Conservation (phyloP, 768 basidiomycete species). For the Suillus clintonianus region DNA sequence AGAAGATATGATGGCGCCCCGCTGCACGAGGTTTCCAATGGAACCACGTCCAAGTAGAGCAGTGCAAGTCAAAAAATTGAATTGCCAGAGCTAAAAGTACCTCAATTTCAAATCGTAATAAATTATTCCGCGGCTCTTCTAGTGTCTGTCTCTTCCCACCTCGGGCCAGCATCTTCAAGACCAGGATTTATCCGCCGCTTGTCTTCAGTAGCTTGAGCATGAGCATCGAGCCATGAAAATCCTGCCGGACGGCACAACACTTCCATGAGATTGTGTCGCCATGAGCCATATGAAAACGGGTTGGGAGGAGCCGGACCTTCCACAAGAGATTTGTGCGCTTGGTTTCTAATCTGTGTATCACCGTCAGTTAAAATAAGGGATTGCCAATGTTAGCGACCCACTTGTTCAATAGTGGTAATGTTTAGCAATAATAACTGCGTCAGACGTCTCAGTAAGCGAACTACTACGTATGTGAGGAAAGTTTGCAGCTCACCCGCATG, state of each 20-base stretch:
- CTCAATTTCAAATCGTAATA: background rate
- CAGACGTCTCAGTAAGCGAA: constrained; percentile 5
- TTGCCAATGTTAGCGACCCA: constrained; percentile 37
- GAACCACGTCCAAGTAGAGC: background rate
- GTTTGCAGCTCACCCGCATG: constrained; percentile 62
- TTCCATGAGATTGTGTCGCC: constrained; percentile 71
- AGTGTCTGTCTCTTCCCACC: constrained; percentile 26
- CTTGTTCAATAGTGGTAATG: constrained; percentile 96
- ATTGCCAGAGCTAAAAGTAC: background rate
- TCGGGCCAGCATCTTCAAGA: constrained; percentile 29
- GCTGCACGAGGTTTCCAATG: background rate
- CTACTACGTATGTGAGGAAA: background rate
- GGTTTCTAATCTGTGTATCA: constrained; percentile 71
- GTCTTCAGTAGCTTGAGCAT: constrained; percentile 66
- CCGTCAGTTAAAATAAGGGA: constrained; percentile 9
- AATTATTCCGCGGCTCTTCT: constrained; percentile 10
- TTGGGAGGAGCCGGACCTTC: constrained; percentile 73
- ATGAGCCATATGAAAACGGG: constrained; percentile 82
- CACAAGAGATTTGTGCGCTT: constrained; percentile 72
- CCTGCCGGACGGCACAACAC: constrained; percentile 81
- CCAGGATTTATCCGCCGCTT: constrained; percentile 77
- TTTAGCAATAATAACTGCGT: constrained; percentile 77
- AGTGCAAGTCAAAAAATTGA: background rate
- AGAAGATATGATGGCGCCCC: background rate
- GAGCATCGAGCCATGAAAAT: constrained; percentile 75